Percentiles rank a stretch among this genome's conserved stretches.
Conservation (phyloP, 106 monocot genomes). For the Dioscorea dumetorum region DNA sequence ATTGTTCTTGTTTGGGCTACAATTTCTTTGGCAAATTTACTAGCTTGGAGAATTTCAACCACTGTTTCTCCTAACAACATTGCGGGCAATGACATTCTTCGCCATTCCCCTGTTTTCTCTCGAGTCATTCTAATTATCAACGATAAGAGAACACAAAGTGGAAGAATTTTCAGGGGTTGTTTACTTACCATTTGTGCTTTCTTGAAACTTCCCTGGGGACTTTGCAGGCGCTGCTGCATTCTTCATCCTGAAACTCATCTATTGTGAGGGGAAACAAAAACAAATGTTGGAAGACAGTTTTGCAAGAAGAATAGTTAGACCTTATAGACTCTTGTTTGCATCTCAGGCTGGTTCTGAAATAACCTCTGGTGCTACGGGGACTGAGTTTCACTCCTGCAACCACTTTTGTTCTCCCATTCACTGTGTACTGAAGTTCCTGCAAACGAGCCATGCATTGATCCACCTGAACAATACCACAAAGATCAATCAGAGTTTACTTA, state of each 20-base stretch:
- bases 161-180: background rate
- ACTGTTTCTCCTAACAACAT: slow-evolving; percentile 84
- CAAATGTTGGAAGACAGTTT: background rate
- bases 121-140: background rate
- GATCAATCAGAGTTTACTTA: background rate
- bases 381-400: slow-evolving; percentile 66
- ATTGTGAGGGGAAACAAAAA: background rate
- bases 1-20: slow-evolving; percentile 1
- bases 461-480: slow-evolving; percentile 32
- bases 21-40: slow-evolving; percentile 37
- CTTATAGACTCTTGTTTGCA: slow-evolving; percentile 84
- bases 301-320: slow-evolving; percentile 6
- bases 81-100: slow-evolving; percentile 62
- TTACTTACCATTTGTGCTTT: slow-evolving; percentile 18
- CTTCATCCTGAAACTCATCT: slow-evolving; percentile 30
- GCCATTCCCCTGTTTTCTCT: slow-evolving; percentile 46
- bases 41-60: slow-evolving; percentile 64
- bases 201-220: slow-evolving; percentile 63
- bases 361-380: slow-evolving; percentile 73
- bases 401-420: slow-evolving; percentile 58
- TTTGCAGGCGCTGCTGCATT: slow-evolving; percentile 25
- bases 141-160: background rate
- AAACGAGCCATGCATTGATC: slow-evolving; percentile 84
- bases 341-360: slow-evolving; percentile 68
- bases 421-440: slow-evolving; percentile 86